A percentile compares a stretch with the other conserved stretches of the same genome.
Evolutionary conservation across 495 filamentous ascomycete genomes (phyloP).

Genomic region (Penicillium subrubescens): DNA sequence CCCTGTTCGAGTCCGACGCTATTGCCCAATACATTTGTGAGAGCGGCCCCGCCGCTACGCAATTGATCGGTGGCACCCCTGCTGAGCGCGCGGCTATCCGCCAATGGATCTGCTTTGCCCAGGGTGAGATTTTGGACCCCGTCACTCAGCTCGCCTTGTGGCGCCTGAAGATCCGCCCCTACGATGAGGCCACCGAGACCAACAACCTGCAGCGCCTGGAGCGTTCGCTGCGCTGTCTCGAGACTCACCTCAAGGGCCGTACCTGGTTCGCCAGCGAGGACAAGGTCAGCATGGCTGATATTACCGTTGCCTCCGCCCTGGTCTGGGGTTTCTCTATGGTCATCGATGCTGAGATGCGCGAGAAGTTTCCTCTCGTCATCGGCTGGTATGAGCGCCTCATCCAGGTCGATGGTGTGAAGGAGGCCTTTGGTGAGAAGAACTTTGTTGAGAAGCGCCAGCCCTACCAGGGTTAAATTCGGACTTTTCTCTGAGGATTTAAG

Average conservation of each 20-base stretch:
- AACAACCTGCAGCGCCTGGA: conserved; percentile 26
- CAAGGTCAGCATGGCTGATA: conserved; percentile 56
- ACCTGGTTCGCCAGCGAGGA: conserved; percentile 51
- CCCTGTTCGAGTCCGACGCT: conserved; percentile 54
- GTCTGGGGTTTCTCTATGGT: conserved; percentile 41
- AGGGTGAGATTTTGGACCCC: conserved; percentile 45
- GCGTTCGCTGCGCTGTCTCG: conserved; percentile 44
- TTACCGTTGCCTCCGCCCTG: conserved; percentile 46
- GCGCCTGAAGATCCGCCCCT: conserved; percentile 34
- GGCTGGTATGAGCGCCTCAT: conserved; percentile 47
- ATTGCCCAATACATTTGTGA: conserved; percentile 58
- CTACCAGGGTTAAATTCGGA: conserved; percentile 12
- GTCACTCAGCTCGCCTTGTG: conserved; percentile 34
- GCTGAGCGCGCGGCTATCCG: conserved; percentile 51
- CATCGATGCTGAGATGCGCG: conserved; percentile 54
- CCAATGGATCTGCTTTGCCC: conserved; percentile 53
- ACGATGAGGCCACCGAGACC: conserved; percentile 39
- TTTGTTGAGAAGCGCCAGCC: conserved; percentile 46
- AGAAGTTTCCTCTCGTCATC: conserved; percentile 44
- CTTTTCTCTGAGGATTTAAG: not conserved
- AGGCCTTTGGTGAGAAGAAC: conserved; percentile 48
- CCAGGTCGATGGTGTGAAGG: conserved; percentile 50
- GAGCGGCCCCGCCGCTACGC: conserved; percentile 50
- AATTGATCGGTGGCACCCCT: conserved; percentile 52
- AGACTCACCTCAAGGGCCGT: conserved; percentile 39